Evolutionary conservation across 2,329 filamentous ascomycete species (phyloP).

Genomic region (Fusarium pilosicola): DNA sequence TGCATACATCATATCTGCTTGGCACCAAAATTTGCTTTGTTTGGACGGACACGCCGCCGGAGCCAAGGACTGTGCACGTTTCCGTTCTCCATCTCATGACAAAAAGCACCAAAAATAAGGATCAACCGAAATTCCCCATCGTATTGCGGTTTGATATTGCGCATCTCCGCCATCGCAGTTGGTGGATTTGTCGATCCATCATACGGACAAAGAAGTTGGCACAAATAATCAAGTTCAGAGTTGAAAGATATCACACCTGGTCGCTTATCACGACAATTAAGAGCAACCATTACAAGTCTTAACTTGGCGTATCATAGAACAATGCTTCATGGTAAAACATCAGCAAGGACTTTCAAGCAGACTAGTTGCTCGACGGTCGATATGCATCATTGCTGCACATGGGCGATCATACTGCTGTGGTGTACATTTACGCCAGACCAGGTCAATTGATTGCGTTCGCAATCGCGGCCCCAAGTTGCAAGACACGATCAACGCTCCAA

Average conservation of each 20-base stretch:
- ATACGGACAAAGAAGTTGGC: neutral
- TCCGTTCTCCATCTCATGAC: neutral
- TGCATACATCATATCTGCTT: conserved; percentile 37
- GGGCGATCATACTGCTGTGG: neutral
- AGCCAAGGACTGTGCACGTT: conserved; percentile 28
- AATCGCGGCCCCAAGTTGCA: conserved; percentile 1
- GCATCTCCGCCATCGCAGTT: neutral
- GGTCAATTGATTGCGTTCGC: neutral
- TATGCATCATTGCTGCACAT: neutral
- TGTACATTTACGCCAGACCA: neutral
- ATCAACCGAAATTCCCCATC: conserved; percentile 33
- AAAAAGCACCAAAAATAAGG: conserved; percentile 29
- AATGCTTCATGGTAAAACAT: neutral
- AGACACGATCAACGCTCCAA: conserved; percentile 10
- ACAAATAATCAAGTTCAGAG: conserved; percentile 4
- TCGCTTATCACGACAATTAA: conserved; percentile 7
- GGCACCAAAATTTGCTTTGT: conserved; percentile 32
- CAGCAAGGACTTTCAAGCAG: neutral
- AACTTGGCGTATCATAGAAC: neutral
- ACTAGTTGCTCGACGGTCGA: neutral
- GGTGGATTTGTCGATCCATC: conserved; percentile 8
- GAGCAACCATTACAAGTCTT: neutral
- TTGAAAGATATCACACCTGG: conserved; percentile 2
- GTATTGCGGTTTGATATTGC: conserved; percentile 8
- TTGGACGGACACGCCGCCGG: conserved; percentile 40